Evolutionary conservation across 495 filamentous ascomycete species (phyloP).

Genomic region (Neurospora sp.): DNA sequence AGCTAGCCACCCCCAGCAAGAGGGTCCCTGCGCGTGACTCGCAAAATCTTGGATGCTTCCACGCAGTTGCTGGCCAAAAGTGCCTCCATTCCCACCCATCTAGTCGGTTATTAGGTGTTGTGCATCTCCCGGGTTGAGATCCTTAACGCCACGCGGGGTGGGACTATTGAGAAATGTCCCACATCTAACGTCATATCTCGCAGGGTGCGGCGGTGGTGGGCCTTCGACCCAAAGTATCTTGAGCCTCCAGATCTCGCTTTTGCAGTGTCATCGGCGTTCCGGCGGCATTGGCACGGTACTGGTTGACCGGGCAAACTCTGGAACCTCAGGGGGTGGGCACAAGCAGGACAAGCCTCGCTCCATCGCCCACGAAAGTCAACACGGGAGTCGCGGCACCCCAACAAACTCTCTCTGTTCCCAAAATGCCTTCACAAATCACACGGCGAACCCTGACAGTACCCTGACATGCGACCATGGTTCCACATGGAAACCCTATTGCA

Average conservation of each 20-base stretch:
- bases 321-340: not conserved
- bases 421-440: not conserved
- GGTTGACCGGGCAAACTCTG: not conserved
- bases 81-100: not conserved
- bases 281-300: not conserved
- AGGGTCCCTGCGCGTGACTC: not conserved
- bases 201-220: constrained; percentile 1
- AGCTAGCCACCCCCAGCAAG: not conserved
- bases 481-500: not conserved
- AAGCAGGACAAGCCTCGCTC: not conserved
- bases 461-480: not conserved
- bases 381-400: not conserved
- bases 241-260: constrained; percentile 12
- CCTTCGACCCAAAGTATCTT: not conserved
- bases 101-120: not conserved
- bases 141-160: not conserved
- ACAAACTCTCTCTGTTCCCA: not conserved
- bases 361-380: not conserved
- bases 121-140: not conserved
- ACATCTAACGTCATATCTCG: constrained; percentile 8
- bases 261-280: constrained; percentile 10
- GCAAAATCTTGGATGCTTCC: not conserved
- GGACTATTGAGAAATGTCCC: not conserved
- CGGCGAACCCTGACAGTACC: not conserved
- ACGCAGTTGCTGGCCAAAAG: not conserved